These are phyloP conservation scores for Tylopilus orsonianus DNA, from an alignment of 1,284 basidiomycete species.

Conservation along the genomic window DNA sequence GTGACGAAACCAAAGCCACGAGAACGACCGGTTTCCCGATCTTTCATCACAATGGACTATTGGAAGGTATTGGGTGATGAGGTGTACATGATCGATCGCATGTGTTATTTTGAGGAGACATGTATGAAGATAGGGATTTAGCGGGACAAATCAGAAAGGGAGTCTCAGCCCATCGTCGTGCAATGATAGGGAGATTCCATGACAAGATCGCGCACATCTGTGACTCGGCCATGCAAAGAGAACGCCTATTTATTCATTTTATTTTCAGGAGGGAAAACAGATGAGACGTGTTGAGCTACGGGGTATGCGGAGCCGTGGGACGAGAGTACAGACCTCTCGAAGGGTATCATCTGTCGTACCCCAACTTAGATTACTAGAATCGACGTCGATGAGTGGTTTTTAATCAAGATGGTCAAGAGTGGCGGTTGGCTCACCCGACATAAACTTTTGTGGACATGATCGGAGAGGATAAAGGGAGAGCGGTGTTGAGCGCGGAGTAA, in stretches of 20 bases:
- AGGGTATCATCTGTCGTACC: conserved; percentile 87
- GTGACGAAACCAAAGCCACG: conserved; percentile 97
- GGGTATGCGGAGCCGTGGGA: conserved; percentile 31
- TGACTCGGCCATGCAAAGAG: conserved; percentile 57
- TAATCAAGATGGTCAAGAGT: conserved; percentile 28
- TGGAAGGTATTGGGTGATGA: conserved; percentile 11
- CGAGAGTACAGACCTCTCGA: conserved; percentile 68
- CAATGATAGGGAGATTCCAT: conserved; percentile 40
- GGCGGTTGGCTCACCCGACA: conserved; percentile 69
- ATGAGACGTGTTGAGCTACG: conserved; percentile 23
- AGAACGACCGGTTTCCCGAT: conserved; percentile 93
- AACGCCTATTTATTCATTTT: conserved; percentile 56
- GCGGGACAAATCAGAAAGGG: conserved; percentile 29
- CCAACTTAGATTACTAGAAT: conserved; percentile 79
- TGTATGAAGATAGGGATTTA: conserved; percentile 34
- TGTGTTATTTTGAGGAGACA: conserved; percentile 20
- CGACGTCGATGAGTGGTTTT: conserved; percentile 26
- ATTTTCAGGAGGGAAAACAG: neutral
- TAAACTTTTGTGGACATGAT: conserved; percentile 79
- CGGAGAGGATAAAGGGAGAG: conserved; percentile 16
- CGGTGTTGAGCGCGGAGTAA: conserved; percentile 15
- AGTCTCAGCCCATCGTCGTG: conserved; percentile 35
- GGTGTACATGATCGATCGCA: conserved; percentile 12
- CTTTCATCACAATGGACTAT: conserved; percentile 94
- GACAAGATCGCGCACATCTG: conserved; percentile 66